Conservation (phyloP, 2,329 filamentous ascomycete species). For the Cryoendolithus antarcticus region DNA sequence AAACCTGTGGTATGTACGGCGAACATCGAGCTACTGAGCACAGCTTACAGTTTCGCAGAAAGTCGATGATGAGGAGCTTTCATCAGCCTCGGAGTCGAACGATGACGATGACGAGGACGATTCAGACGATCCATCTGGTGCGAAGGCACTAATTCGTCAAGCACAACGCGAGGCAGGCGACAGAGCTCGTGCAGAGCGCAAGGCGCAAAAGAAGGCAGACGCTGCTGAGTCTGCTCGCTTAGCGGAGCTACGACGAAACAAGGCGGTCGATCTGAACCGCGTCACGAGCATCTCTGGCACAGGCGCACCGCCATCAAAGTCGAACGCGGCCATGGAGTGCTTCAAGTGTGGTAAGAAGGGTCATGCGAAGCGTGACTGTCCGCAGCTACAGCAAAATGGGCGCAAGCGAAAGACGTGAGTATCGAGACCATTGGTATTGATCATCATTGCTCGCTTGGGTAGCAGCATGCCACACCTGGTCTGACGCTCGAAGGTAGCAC, state of each 20-base stretch:
- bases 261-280: slow-evolving; percentile 54
- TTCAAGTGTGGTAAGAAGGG: slow-evolving; percentile 50
- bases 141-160: slow-evolving; percentile 33
- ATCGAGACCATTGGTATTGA: not conserved
- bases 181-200: slow-evolving; percentile 30
- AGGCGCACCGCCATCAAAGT: slow-evolving; percentile 11
- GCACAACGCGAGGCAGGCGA: slow-evolving; percentile 33
- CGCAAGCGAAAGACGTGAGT: slow-evolving; percentile 1
- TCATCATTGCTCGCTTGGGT: not conserved
- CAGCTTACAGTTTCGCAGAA: slow-evolving; percentile 21
- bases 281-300: slow-evolving; percentile 40
- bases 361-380: slow-evolving; percentile 48
- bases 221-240: slow-evolving; percentile 38
- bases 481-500: too few relatives aligned
- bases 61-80: slow-evolving; percentile 25
- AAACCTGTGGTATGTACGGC: slow-evolving; percentile 2
- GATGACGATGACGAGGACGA: slow-evolving; percentile 17
- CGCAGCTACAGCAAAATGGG: slow-evolving; percentile 18
- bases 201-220: slow-evolving; percentile 37
- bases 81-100: slow-evolving; percentile 20
- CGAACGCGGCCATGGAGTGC: slow-evolving; percentile 33
- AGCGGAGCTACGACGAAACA: slow-evolving; percentile 49
- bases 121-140: slow-evolving; percentile 30
- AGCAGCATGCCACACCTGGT: not conserved
- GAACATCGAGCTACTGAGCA: not conserved